Conservation (phyloP, 306 rosid species). For the Myrica gale region DNA sequence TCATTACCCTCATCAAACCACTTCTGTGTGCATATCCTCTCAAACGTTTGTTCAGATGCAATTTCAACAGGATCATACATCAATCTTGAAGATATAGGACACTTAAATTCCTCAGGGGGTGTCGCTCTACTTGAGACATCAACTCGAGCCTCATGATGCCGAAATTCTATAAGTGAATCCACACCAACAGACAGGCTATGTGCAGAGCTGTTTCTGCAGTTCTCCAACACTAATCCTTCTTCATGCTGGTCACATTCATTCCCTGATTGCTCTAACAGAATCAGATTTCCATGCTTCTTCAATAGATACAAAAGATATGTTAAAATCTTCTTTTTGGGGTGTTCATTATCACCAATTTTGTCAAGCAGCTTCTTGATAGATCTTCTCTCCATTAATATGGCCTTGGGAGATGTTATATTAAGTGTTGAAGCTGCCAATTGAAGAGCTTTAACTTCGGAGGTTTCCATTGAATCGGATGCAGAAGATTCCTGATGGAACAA, state of each 20-base stretch:
- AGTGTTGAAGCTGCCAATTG: slow-evolving; percentile 63
- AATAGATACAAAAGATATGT: slow-evolving; percentile 53
- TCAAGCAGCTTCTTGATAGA: slow-evolving; percentile 52
- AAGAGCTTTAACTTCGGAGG: slow-evolving; percentile 51
- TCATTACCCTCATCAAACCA: slow-evolving; percentile 81
- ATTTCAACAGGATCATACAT: slow-evolving; percentile 91
- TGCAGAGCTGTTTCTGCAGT: slow-evolving; percentile 32
- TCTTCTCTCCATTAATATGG: slow-evolving; percentile 59
- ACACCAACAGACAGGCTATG: slow-evolving; percentile 24
- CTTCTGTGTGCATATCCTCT: slow-evolving; percentile 79
- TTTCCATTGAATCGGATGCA: slow-evolving; percentile 48
- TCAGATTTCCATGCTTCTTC: slow-evolving; percentile 42
- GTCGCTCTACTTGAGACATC: slow-evolving; percentile 35
- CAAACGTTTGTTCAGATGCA: slow-evolving; percentile 78
- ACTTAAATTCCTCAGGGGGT: slow-evolving; percentile 63
- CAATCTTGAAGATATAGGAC: slow-evolving; percentile 71
- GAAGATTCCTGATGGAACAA: slow-evolving; percentile 47
- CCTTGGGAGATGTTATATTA: slow-evolving; percentile 51
- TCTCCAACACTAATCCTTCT: slow-evolving; percentile 34
- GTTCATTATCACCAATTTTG: slow-evolving; percentile 43
- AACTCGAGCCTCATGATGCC: slow-evolving; percentile 28
- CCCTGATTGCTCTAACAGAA: slow-evolving; percentile 42
- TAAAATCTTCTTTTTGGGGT: slow-evolving; percentile 51
- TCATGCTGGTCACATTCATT: slow-evolving; percentile 24
- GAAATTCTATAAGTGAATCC: slow-evolving; percentile 19